These are phyloP conservation scores for Leucocoprinus birnbaumii DNA, from an alignment of 768 basidiomycete genomes.

Conservation along the genomic window DNA sequence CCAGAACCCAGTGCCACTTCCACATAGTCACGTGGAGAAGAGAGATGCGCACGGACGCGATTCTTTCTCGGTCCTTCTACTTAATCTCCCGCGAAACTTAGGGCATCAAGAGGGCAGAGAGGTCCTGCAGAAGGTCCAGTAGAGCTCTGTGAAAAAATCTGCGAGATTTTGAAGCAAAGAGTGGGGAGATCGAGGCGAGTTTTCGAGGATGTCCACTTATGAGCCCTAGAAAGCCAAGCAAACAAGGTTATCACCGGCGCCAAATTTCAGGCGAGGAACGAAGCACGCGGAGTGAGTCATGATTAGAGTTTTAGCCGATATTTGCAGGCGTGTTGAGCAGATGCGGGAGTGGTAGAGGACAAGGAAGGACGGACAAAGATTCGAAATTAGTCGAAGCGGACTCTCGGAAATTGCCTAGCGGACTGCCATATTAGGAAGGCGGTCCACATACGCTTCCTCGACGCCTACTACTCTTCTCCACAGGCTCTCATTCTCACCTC, in stretches of 20 bases:
- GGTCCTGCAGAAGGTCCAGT: conserved; percentile 8
- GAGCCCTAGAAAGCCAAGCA: conserved; percentile 1
- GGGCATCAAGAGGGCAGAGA: conserved; percentile 1
- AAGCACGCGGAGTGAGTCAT: not conserved
- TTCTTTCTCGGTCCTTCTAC: conserved; percentile 7
- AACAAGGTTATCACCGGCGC: not conserved
- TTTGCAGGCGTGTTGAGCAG: not conserved
- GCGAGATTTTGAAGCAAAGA: conserved; percentile 2
- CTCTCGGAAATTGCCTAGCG: conserved; percentile 13
- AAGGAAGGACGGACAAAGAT: conserved; percentile 3
- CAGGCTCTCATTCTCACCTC: not conserved
- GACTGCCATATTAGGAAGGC: conserved; percentile 2
- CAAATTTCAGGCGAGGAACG: not conserved
- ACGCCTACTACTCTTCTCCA: not conserved
- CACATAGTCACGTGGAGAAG: conserved; percentile 25
- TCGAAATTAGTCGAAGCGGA: not conserved
- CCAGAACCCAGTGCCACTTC: conserved; percentile 18
- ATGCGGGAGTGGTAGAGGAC: conserved; percentile 1
- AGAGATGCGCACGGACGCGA: conserved; percentile 26
- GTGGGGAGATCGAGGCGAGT: conserved; percentile 5
- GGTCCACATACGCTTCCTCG: not conserved
- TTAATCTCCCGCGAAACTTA: conserved; percentile 2
- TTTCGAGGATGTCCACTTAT: not conserved
- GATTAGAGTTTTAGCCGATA: not conserved
- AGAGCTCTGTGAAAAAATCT: not conserved